Evolutionary conservation across 2,329 filamentous ascomycete species (phyloP).

Genomic region (Pyricularia sp.): DNA sequence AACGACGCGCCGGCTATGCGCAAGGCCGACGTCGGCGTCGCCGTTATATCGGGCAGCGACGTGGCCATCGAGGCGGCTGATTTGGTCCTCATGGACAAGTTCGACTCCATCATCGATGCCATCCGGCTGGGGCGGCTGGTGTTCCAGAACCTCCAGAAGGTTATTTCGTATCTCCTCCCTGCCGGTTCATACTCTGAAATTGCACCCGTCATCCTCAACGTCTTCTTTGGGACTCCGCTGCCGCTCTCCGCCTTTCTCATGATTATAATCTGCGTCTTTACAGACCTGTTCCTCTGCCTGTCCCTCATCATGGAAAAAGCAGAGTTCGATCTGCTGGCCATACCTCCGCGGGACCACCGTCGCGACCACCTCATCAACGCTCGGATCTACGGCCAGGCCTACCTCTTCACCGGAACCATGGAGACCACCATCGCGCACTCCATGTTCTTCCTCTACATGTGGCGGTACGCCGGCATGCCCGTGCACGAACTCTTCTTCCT

Average conservation of each 20-base stretch:
- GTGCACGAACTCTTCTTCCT: conserved; percentile 51
- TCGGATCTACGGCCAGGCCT: conserved; percentile 59
- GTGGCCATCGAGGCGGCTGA: conserved; percentile 71
- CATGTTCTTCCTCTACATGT: conserved; percentile 55
- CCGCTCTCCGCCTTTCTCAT: conserved; percentile 63
- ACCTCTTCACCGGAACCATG: conserved; percentile 55
- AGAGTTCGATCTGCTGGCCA: conserved; percentile 60
- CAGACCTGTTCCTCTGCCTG: conserved; percentile 61
- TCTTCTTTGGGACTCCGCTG: conserved; percentile 59
- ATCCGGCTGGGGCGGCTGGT: conserved; percentile 61
- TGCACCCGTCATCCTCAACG: conserved; percentile 61
- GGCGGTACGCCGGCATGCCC: conserved; percentile 37
- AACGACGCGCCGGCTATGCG: conserved; percentile 76
- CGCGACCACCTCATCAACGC: conserved; percentile 62
- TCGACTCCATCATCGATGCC: conserved; percentile 58
- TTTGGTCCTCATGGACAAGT: conserved; percentile 68
- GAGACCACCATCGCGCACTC: conserved; percentile 47
- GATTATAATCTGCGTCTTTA: conserved; percentile 60
- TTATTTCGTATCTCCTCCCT: conserved; percentile 59
- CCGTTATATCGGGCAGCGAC: conserved; percentile 68
- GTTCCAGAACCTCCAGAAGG: conserved; percentile 73
- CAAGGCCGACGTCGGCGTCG: conserved; percentile 74
- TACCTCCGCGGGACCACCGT: conserved; percentile 53
- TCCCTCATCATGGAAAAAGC: conserved; percentile 64
- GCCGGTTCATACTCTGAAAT: conserved; percentile 63